Conservation (phyloP, 2,329 filamentous ascomycete genomes). For the Pestalotiopsis sp. region DNA sequence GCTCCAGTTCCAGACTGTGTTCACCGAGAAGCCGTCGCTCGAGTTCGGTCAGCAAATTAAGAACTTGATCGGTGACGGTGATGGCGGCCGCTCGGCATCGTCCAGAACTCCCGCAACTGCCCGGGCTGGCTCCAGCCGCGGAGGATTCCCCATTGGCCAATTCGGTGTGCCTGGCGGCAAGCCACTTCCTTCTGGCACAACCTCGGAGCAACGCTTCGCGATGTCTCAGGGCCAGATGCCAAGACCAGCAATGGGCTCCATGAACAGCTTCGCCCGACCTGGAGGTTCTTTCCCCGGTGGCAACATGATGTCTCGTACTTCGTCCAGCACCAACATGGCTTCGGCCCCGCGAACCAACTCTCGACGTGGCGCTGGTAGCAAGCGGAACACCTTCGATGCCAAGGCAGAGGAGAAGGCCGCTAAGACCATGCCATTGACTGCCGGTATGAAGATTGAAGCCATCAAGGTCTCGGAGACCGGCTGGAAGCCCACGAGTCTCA, state of each 20-base stretch:
- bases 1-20: constrained; percentile 93
- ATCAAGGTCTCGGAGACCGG: constrained; percentile 73
- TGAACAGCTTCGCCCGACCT: constrained; percentile 63
- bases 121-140: constrained; percentile 55
- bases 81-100: constrained; percentile 64
- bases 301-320: constrained; percentile 66
- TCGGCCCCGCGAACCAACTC: constrained; percentile 72
- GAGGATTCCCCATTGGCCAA: constrained; percentile 68
- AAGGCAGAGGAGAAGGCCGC: constrained; percentile 71
- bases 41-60: constrained; percentile 93
- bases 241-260: constrained; percentile 50
- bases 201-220: constrained; percentile 75
- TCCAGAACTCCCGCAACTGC: constrained; percentile 59
- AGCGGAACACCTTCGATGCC: constrained; percentile 56
- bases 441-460: constrained; percentile 78
- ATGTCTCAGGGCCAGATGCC: constrained; percentile 59
- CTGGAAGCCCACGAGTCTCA: constrained; percentile 85
- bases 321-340: constrained; percentile 59
- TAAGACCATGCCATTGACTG: constrained; percentile 91
- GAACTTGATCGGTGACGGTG: constrained; percentile 79
- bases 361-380: constrained; percentile 63
- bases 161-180: constrained; percentile 59
- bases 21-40: constrained; percentile 92
- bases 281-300: constrained; percentile 66
- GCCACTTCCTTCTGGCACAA: constrained; percentile 74